Evolutionary conservation across 805 yeast species (phyloP).

Genomic region (Metschnikowia kofuensis): DNA sequence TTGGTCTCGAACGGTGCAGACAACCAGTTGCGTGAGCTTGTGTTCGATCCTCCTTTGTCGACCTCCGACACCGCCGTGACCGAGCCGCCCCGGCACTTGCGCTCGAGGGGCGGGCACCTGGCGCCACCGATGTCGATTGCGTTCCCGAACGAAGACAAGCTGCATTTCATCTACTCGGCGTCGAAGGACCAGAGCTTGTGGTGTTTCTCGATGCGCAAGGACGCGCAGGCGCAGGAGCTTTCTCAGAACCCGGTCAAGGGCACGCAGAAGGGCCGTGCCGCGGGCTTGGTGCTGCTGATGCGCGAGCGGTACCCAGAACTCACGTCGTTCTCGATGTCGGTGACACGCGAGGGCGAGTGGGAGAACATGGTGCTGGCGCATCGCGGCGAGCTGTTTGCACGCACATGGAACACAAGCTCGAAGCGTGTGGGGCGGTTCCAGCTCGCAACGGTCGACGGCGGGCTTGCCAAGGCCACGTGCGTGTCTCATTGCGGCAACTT

Average conservation of each 20-base stretch:
- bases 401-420: conserved; percentile 83
- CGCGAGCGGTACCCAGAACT: conserved; percentile 79
- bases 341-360: conserved; percentile 85
- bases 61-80: conserved; percentile 60
- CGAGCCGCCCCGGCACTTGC: conserved; percentile 84
- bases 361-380: conserved; percentile 90
- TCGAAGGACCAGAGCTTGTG: conserved; percentile 85
- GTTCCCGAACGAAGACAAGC: conserved; percentile 70
- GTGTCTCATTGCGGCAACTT: conserved; percentile 95
- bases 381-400: conserved; percentile 74
- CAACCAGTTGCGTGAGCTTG: conserved; percentile 83
- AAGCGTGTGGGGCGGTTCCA: conserved; percentile 78
- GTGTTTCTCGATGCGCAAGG: conserved; percentile 90
- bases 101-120: conserved; percentile 97
- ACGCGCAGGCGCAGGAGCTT: conserved; percentile 91
- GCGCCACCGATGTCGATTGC: conserved; percentile 76
- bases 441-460: conserved; percentile 73
- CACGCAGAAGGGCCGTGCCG: conserved; percentile 39
- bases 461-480: conserved; percentile 68
- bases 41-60: conserved; percentile 87
- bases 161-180: conserved; percentile 84
- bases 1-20: conserved; percentile 89
- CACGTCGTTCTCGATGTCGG: conserved; percentile 64
- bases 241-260: conserved; percentile 65
- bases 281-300: conserved; percentile 51